These are phyloP conservation scores for Diplodia sapinea DNA, from an alignment of 2,329 filamentous ascomycete species.

Conservation along the genomic window DNA sequence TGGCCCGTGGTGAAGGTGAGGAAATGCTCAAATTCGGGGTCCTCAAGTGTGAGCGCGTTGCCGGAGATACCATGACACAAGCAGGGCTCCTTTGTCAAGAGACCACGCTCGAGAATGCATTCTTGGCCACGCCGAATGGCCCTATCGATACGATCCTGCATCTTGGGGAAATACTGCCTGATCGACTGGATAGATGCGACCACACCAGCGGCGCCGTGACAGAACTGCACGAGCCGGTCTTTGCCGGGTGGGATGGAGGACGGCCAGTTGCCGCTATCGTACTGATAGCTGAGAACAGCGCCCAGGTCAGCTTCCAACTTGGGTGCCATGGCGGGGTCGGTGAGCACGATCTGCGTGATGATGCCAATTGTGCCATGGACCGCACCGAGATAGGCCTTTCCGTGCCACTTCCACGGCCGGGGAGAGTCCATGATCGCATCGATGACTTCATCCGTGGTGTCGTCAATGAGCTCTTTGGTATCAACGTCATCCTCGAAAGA, in stretches of 20 bases:
- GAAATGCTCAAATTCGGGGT: slow-evolving; percentile 62
- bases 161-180: slow-evolving; percentile 60
- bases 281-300: slow-evolving; percentile 65
- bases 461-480: slow-evolving; percentile 58
- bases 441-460: slow-evolving; percentile 63
- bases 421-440: slow-evolving; percentile 63
- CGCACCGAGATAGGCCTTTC: slow-evolving; percentile 68
- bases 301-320: slow-evolving; percentile 61
- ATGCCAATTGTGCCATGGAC: slow-evolving; percentile 73
- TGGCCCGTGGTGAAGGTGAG: slow-evolving; percentile 63
- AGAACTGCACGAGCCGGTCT: slow-evolving; percentile 66
- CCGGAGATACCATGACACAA: slow-evolving; percentile 70
- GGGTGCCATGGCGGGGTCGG: slow-evolving; percentile 60
- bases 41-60: slow-evolving; percentile 64
- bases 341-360: slow-evolving; percentile 70
- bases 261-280: slow-evolving; percentile 68
- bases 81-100: slow-evolving; percentile 68
- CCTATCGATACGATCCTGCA: slow-evolving; percentile 60
- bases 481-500: slow-evolving; percentile 59
- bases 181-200: slow-evolving; percentile 64
- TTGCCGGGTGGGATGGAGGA: slow-evolving; percentile 58
- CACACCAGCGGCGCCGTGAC: slow-evolving; percentile 70
- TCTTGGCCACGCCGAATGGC: slow-evolving; percentile 60
- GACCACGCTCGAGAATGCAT: slow-evolving; percentile 62
- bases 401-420: slow-evolving; percentile 69